Evolutionary conservation across 257 asterid species (phyloP).

Genomic region (Knoxia roxburghii): DNA sequence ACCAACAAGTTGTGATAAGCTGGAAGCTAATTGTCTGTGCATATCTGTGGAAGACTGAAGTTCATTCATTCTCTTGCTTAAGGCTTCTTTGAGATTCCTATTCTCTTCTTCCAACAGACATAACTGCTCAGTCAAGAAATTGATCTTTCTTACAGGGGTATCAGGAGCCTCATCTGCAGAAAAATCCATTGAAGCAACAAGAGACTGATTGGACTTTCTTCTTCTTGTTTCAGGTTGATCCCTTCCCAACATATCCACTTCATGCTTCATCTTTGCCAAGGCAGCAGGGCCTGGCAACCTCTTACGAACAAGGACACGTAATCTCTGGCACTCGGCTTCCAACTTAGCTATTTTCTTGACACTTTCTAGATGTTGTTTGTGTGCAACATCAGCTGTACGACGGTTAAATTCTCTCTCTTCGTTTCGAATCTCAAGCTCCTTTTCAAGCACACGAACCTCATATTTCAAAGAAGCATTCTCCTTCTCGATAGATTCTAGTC

Average conservation of each 20-base stretch:
- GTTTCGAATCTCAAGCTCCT: slow-evolving; percentile 74
- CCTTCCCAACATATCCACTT: slow-evolving; percentile 48
- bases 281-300: slow-evolving; percentile 77
- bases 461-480: slow-evolving; percentile 68
- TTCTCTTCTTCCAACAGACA: slow-evolving; percentile 57
- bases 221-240: slow-evolving; percentile 41
- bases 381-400: slow-evolving; percentile 56
- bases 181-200: slow-evolving; percentile 33
- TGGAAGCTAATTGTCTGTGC: slow-evolving; percentile 25
- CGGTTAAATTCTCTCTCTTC: slow-evolving; percentile 77
- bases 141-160: slow-evolving; percentile 29
- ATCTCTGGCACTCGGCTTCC: slow-evolving; percentile 73
- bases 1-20: slow-evolving; percentile 23
- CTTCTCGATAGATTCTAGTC: slow-evolving; percentile 59
- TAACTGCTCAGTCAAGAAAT: slow-evolving; percentile 46
- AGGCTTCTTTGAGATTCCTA: slow-evolving; percentile 41
- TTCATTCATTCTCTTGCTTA: slow-evolving; percentile 31
- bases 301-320: slow-evolving; percentile 65
- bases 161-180: slow-evolving; percentile 29
- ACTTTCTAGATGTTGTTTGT: slow-evolving; percentile 56
- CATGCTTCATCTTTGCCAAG: slow-evolving; percentile 60
- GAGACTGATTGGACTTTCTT: slow-evolving; percentile 38
- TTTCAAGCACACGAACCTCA: slow-evolving; percentile 65
- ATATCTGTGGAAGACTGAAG: slow-evolving; percentile 20
- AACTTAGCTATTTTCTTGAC: slow-evolving; percentile 48